These are phyloP conservation scores for Sporisorium sorghi DNA, from an alignment of 1,284 basidiomycete genomes.

Conservation along the genomic window DNA sequence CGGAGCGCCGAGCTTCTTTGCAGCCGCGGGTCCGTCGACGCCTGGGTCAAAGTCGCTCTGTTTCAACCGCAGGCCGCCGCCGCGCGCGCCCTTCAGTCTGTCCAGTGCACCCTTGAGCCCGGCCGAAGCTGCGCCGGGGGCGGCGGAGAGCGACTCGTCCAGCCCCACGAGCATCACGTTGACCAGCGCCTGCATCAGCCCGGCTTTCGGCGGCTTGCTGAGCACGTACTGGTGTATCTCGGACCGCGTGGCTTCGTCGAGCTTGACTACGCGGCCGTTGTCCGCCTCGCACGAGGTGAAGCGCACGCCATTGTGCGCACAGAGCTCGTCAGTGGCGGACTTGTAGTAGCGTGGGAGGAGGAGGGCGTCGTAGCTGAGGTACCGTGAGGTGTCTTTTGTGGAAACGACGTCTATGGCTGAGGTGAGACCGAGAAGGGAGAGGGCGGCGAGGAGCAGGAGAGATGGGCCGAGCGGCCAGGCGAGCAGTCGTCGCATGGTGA, in stretches of 20 bases:
- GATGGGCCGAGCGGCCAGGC: neutral
- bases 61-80: neutral
- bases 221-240: too few relatives aligned
- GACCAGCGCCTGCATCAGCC: neutral
- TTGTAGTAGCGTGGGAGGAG: conserved; percentile 19
- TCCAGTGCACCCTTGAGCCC: neutral
- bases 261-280: conserved; percentile 1
- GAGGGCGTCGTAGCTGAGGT: neutral
- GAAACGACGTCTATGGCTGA: too few relatives aligned
- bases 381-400: too few relatives aligned
- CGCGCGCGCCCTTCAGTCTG: too few relatives aligned
- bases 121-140: too few relatives aligned
- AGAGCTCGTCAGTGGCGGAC: conserved; percentile 22
- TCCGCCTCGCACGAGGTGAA: conserved; percentile 7
- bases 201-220: neutral
- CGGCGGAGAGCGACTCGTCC: neutral
- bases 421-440: neutral
- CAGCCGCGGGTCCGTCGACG: conserved; percentile 1
- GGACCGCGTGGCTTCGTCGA: conserved; percentile 1
- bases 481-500: too few relatives aligned
- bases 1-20: neutral
- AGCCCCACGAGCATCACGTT: conserved; percentile 3
- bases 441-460: neutral
- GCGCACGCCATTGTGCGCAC: conserved; percentile 19
- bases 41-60: conserved; percentile 9